Evolutionary conservation across 129 eudicot species (phyloP).

Genomic region (Chrysanthemum seticuspe): DNA sequence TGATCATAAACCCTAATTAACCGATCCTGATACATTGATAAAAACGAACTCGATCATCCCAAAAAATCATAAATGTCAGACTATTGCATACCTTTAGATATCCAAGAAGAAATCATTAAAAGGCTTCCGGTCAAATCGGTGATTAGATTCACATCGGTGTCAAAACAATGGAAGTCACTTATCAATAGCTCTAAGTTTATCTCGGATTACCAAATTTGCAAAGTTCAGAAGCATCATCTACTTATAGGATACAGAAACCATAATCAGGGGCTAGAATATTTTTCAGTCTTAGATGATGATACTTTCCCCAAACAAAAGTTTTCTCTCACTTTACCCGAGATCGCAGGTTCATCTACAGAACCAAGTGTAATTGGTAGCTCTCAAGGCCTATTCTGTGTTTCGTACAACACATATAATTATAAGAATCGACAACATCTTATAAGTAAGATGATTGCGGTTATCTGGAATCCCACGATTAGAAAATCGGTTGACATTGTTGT

Average conservation of each 20-base stretch:
- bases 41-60: neutral
- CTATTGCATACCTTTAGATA: neutral
- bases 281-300: neutral
- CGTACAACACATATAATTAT: too few species aligned
- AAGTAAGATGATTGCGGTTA: neutral
- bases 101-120: conserved; percentile 13
- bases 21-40: too few species aligned
- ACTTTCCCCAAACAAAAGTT: conserved; percentile 1
- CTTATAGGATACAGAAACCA: neutral
- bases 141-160: neutral
- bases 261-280: neutral
- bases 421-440: too few species aligned
- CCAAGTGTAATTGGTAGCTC: neutral
- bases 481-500: neutral
- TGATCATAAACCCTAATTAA: too few species aligned
- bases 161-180: conserved; percentile 11
- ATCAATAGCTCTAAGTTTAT: neutral
- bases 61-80: neutral
- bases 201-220: neutral
- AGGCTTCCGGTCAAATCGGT: conserved; percentile 8
- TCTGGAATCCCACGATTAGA: conserved; percentile 8
- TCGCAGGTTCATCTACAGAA: too few species aligned
- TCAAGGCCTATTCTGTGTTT: neutral
- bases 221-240: neutral
- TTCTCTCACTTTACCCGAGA: neutral